Conservation (phyloP, 805 yeast genomes). For the Ascoidea tarda region DNA sequence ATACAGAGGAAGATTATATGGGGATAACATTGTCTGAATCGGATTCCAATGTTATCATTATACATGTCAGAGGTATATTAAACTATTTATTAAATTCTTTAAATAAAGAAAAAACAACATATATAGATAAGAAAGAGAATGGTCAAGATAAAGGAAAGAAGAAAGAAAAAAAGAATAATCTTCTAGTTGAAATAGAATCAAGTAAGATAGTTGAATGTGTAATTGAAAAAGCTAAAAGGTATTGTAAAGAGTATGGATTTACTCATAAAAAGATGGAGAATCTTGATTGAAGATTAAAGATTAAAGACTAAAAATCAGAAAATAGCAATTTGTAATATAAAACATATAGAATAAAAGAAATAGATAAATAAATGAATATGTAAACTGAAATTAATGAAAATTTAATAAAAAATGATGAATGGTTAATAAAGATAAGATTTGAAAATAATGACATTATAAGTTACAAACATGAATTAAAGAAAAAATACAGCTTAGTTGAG, state of each 20-base stretch:
- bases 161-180: not conserved
- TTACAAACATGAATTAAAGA: too few relatives aligned
- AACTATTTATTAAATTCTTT: not conserved
- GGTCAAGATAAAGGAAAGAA: not conserved
- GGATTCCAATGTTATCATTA: not conserved
- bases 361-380: too few relatives aligned
- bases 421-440: too few relatives aligned
- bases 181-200: not conserved
- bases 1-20: not conserved
- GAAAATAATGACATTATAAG: too few relatives aligned
- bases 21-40: not conserved
- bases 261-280: not conserved
- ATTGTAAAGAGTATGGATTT: not conserved
- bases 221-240: not conserved
- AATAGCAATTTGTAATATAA: too few relatives aligned
- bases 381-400: too few relatives aligned
- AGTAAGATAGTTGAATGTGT: not conserved
- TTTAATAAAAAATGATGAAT: too few relatives aligned
- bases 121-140: too few relatives aligned
- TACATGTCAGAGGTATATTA: conserved; percentile 2
- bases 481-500: too few relatives aligned
- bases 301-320: too few relatives aligned
- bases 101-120: not conserved
- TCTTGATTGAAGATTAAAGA: too few relatives aligned
- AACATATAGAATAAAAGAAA: too few relatives aligned